These are phyloP conservation scores for Talaromyces stipitatus DNA, from an alignment of 495 filamentous ascomycete genomes.

Conservation along the genomic window DNA sequence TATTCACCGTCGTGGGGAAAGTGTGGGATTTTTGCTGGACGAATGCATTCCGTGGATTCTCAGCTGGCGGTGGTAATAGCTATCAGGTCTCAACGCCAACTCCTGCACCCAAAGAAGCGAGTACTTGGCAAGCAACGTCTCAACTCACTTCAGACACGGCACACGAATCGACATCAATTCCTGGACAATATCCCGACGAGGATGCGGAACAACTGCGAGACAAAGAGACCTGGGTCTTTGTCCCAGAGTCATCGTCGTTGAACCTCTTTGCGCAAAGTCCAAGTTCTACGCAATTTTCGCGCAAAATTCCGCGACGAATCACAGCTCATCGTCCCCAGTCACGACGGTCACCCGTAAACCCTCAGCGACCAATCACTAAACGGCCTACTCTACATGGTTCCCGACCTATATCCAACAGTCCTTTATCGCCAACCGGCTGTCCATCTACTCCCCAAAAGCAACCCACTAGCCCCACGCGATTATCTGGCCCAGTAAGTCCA, in stretches of 20 bases:
- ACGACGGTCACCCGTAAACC: conserved; percentile 11
- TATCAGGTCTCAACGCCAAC: conserved; percentile 42
- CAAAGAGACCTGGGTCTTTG: conserved; percentile 68
- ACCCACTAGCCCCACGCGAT: conserved; percentile 22
- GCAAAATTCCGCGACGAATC: conserved; percentile 16
- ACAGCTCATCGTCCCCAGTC: conserved; percentile 7
- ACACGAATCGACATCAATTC: conserved; percentile 26
- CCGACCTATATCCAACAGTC: neutral
- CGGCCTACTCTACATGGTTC: conserved; percentile 12
- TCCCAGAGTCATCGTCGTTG: conserved; percentile 32
- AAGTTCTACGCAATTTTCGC: conserved; percentile 16
- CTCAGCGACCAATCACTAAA: conserved; percentile 18
- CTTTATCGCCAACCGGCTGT: conserved; percentile 14
- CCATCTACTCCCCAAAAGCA: conserved; percentile 34
- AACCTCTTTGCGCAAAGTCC: conserved; percentile 7
- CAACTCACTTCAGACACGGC: conserved; percentile 9
- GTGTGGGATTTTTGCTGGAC: conserved; percentile 76
- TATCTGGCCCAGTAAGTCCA: conserved; percentile 30
- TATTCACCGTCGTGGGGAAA: conserved; percentile 60
- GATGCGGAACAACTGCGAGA: conserved; percentile 24
- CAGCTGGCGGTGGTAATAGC: conserved; percentile 70
- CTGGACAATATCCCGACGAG: conserved; percentile 34
- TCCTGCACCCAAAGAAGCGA: conserved; percentile 10
- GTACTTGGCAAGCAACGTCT: conserved; percentile 18
- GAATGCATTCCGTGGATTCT: conserved; percentile 71